A percentile compares a stretch with the other conserved stretches of the same genome.
These are phyloP conservation scores for Alternaria ethzedia DNA, from an alignment of 2,329 filamentous ascomycete genomes.

Conservation along the genomic window DNA sequence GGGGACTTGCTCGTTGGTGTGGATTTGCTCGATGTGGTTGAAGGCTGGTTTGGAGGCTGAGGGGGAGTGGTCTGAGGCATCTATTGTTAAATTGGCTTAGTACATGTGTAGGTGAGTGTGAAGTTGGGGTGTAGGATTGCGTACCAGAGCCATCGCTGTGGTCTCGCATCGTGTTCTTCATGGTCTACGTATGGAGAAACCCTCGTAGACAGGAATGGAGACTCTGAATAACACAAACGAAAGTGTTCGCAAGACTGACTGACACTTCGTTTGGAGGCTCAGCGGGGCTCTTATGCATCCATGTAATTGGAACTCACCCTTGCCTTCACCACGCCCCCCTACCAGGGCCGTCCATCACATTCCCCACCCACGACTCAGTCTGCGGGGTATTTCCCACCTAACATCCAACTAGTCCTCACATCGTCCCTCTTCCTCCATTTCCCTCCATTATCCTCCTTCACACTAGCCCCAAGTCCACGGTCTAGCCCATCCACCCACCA, in stretches of 20 bases:
- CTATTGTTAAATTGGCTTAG: not conserved
- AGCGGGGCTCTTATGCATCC: not conserved
- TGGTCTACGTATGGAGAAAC: not conserved
- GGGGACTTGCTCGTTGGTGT: constrained; percentile 46
- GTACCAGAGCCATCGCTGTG: not conserved
- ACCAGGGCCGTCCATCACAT: not conserved
- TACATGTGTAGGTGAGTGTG: not conserved
- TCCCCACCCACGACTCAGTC: not conserved
- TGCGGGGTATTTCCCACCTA: not conserved
- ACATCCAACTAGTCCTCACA: not conserved
- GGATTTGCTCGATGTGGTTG: constrained; percentile 41
- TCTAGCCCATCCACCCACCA: not conserved
- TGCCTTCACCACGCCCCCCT: not conserved
- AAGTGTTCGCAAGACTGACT: too few relatives aligned
- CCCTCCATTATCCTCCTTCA: not conserved
- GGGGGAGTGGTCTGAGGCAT: constrained; percentile 15
- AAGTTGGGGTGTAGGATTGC: not conserved
- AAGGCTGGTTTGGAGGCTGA: constrained; percentile 13
- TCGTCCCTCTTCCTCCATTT: not conserved
- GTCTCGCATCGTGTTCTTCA: not conserved
- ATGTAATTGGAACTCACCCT: not conserved
- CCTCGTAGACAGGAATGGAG: not conserved
- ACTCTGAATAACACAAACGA: too few relatives aligned
- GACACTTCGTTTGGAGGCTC: not conserved
- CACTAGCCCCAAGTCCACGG: not conserved